Evolutionary conservation across 768 basidiomycete genomes (phyloP).

Genomic region (Tricholoma saponaceum): DNA sequence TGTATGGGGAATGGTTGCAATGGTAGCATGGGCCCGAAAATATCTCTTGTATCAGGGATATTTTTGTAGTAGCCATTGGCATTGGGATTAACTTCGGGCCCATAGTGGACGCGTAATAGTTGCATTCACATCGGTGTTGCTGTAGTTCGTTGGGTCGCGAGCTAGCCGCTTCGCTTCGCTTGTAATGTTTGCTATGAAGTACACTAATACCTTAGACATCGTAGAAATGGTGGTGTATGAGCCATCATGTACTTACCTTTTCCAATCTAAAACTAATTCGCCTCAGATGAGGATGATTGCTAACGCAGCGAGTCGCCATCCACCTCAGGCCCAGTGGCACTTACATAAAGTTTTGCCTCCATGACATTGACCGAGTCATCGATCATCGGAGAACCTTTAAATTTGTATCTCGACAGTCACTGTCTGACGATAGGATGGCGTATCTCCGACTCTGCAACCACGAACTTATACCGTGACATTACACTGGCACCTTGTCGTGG

Average conservation of each 20-base stretch:
- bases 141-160: background rate
- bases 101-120: background rate
- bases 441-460: too few species aligned
- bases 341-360: too few species aligned
- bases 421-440: too few species aligned
- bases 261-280: background rate
- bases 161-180: background rate
- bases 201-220: background rate
- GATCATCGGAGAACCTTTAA: too few species aligned
- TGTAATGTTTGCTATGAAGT: background rate
- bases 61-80: background rate
- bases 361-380: too few species aligned
- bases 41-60: background rate
- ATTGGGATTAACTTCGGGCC: background rate
- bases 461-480: too few species aligned
- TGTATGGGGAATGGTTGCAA: slow-evolving; percentile 79
- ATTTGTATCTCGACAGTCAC: too few species aligned
- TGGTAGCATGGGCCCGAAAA: slow-evolving; percentile 22
- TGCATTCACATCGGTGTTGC: background rate
- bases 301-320: too few species aligned
- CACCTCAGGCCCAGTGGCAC: too few species aligned
- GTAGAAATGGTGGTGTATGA: background rate
- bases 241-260: background rate
- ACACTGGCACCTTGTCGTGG: too few species aligned
- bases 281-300: too few species aligned